Percentiles rank a stretch among this genome's conserved stretches.
These are phyloP conservation scores for Recurvomyces mirabilis DNA, from an alignment of 495 filamentous ascomycete genomes.

Conservation along the genomic window DNA sequence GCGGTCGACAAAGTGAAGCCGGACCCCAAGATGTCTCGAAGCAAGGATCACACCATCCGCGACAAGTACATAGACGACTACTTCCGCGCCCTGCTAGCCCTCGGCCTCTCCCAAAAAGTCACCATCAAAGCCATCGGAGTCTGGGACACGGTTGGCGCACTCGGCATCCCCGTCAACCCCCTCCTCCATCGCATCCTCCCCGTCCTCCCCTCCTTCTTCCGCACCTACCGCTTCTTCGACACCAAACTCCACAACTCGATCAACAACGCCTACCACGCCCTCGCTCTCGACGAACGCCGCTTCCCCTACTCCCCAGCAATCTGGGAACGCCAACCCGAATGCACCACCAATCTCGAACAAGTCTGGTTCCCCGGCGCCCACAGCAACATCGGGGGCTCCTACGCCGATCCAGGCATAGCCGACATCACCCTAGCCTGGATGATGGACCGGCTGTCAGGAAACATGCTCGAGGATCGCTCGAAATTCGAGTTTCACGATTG, in stretches of 20 bases:
- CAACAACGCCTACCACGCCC: constrained; percentile 28
- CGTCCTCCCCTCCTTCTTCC: constrained; percentile 19
- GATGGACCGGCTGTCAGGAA: constrained; percentile 23
- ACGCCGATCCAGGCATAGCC: constrained; percentile 22
- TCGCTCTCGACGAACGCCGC: constrained; percentile 33
- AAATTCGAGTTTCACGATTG: constrained; percentile 27
- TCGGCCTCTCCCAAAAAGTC: constrained; percentile 35
- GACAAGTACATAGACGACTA: constrained; percentile 11
- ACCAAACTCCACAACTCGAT: constrained; percentile 20
- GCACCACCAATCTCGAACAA: constrained; percentile 24
- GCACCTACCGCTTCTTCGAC: constrained; percentile 21
- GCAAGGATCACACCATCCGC: not conserved
- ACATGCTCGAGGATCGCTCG: constrained; percentile 2
- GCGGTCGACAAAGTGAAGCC: not conserved
- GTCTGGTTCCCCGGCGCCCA: constrained; percentile 33
- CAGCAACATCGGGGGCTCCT: constrained; percentile 31
- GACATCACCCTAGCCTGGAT: constrained; percentile 30
- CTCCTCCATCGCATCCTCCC: constrained; percentile 18
- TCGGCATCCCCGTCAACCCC: constrained; percentile 28
- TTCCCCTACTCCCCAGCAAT: constrained; percentile 22
- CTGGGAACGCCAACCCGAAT: constrained; percentile 21
- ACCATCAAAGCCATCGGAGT: constrained; percentile 26
- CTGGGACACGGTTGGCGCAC: constrained; percentile 29
- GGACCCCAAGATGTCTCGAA: constrained; percentile 5
- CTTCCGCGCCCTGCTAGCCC: constrained; percentile 37